A percentile compares a stretch with the other conserved stretches of the same genome.
These are phyloP conservation scores for Medicago ruthenica DNA, from an alignment of 306 rosid species.

Conservation along the genomic window DNA sequence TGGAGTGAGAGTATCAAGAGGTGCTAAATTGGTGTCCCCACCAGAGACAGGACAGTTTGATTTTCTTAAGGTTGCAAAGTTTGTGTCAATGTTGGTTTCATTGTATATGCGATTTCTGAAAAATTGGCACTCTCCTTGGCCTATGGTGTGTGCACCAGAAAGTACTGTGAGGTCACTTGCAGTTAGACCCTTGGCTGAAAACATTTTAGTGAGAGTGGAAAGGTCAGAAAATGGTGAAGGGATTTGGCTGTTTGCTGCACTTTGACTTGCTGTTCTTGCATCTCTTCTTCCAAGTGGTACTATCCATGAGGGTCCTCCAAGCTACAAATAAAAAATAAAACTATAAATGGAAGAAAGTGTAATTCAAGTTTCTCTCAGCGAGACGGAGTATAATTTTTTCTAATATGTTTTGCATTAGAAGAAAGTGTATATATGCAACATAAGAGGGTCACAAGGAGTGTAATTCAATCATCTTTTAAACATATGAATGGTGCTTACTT, in stretches of 20 bases:
- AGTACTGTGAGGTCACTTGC: constrained; percentile 65
- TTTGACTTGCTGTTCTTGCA: constrained; percentile 73
- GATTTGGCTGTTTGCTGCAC: constrained; percentile 61
- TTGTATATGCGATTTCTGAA: constrained; percentile 73
- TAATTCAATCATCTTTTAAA: too few relatives aligned
- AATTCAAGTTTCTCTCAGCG: too few relatives aligned
- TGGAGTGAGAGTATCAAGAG: constrained; percentile 56
- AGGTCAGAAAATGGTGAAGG: constrained; percentile 65
- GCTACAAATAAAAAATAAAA: constrained; percentile 43
- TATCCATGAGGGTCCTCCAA: constrained; percentile 77
- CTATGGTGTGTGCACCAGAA: constrained; percentile 81
- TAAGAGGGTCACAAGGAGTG: too few relatives aligned
- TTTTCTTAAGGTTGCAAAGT: constrained; percentile 54
- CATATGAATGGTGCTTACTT: constrained; percentile 34
- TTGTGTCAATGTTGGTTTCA: constrained; percentile 64
- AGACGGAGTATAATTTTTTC: too few relatives aligned
- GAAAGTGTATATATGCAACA: too few relatives aligned
- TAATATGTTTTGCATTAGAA: too few relatives aligned
- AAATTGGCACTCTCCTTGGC: constrained; percentile 51
- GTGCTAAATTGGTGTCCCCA: constrained; percentile 68
- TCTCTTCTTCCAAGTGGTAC: constrained; percentile 76
- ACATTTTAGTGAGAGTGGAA: constrained; percentile 52
- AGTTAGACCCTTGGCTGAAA: constrained; percentile 51
- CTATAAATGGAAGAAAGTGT: too few relatives aligned
- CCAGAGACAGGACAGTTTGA: constrained; percentile 61